A percentile compares a stretch with the other conserved stretches of the same genome.
Evolutionary conservation across 345 rosid species (phyloP).

Genomic region (Ailanthus altissimus): DNA sequence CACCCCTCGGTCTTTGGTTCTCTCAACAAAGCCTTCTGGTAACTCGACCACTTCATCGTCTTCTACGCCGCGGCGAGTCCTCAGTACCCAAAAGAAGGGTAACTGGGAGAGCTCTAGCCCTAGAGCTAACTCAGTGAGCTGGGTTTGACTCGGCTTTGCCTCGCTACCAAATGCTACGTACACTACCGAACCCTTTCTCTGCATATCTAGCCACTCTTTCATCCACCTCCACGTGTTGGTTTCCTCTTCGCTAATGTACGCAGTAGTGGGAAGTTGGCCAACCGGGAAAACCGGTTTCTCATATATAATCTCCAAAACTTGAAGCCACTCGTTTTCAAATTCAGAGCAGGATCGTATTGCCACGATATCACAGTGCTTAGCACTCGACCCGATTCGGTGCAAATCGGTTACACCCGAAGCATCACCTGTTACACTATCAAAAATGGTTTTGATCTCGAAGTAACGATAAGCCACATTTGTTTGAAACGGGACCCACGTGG

Average conservation of each 20-base stretch:
- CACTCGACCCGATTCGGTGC: too few relatives aligned
- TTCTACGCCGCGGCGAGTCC: conserved; percentile 18
- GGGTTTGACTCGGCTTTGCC: conserved; percentile 34
- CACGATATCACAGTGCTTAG: too few relatives aligned
- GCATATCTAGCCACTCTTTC: conserved; percentile 38
- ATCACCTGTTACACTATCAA: conserved; percentile 12
- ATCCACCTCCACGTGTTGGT: conserved; percentile 31
- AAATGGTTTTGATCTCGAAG: conserved; percentile 30
- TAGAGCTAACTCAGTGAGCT: conserved; percentile 34
- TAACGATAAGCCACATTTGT: conserved; percentile 27
- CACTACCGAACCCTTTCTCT: conserved; percentile 20
- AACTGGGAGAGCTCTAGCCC: conserved; percentile 43
- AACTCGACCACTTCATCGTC: conserved; percentile 28
- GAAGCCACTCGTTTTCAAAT: too few relatives aligned
- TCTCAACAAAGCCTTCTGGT: conserved; percentile 40
- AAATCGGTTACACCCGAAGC: too few relatives aligned
- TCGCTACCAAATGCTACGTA: conserved; percentile 49
- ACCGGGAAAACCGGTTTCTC: conserved; percentile 48
- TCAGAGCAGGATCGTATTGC: too few relatives aligned
- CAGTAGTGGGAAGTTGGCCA: conserved; percentile 37
- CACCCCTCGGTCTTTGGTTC: conserved; percentile 33
- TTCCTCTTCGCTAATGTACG: neutral
- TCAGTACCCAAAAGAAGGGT: conserved; percentile 48
- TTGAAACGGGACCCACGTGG: conserved; percentile 47
- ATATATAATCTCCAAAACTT: too few relatives aligned